A percentile compares a stretch with the other conserved stretches of the same genome.
Conservation (phyloP, 2,329 filamentous ascomycete genomes). For the Colletotrichum spaethianum region DNA sequence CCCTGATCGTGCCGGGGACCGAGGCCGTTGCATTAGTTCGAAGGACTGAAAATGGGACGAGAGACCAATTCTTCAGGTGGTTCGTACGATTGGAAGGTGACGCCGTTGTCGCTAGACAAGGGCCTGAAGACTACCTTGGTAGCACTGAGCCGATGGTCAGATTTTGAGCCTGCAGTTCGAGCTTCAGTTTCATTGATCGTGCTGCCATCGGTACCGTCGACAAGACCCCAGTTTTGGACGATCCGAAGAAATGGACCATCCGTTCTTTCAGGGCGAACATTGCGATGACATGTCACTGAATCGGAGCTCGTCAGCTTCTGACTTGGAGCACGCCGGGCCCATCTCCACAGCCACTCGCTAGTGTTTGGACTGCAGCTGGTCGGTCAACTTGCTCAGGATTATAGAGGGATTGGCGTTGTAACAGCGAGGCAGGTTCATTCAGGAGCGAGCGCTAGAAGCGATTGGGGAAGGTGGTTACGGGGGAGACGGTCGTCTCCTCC, state of each 20-base stretch:
- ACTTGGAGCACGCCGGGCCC: not conserved
- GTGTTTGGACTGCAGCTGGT: not conserved
- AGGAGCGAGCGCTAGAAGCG: not conserved
- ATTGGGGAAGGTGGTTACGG: not conserved
- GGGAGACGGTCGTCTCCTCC: not conserved
- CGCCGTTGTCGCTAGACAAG: not conserved
- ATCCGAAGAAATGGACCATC: not conserved
- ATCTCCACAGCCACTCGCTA: not conserved
- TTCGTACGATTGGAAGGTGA: not conserved
- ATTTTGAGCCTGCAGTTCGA: not conserved
- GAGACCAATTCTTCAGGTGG: not conserved
- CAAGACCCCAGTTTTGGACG: not conserved
- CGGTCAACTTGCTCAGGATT: not conserved
- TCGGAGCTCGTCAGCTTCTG: not conserved
- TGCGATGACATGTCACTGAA: not conserved
- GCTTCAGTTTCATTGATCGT: no score
- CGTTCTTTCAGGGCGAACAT: not conserved
- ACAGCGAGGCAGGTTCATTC: not conserved
- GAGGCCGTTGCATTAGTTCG: not conserved
- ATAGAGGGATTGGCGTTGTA: not conserved
- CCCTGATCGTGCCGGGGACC: not conserved
- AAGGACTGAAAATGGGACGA: not conserved
- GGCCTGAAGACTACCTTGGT: no score
- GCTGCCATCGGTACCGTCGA: not conserved
- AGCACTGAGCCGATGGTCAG: not conserved